These are phyloP conservation scores for Aspergillus sclerotiicarbonarius DNA, from an alignment of 495 filamentous ascomycete species.

Conservation along the genomic window DNA sequence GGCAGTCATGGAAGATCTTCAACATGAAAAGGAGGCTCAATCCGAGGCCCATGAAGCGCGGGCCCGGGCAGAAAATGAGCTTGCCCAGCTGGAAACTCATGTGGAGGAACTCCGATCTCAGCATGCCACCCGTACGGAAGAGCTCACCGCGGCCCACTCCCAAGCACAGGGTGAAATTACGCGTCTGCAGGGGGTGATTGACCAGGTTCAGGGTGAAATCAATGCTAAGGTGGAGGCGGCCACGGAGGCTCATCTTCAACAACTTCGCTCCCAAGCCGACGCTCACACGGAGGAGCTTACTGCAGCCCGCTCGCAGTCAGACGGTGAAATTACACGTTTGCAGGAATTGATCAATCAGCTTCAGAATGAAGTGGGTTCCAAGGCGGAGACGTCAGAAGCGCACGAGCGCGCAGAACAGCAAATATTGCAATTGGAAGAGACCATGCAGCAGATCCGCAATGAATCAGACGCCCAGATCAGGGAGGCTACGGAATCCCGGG, in stretches of 20 bases:
- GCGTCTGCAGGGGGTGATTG: slow-evolving; percentile 20
- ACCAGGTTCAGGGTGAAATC: neutral
- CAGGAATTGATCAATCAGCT: slow-evolving; percentile 26
- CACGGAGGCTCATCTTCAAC: slow-evolving; percentile 12
- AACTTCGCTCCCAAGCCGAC: slow-evolving; percentile 12
- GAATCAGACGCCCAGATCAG: slow-evolving; percentile 34
- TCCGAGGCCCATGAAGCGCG: slow-evolving; percentile 49
- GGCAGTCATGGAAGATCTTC: slow-evolving; percentile 26
- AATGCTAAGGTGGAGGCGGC: neutral
- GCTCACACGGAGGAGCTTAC: slow-evolving; percentile 16
- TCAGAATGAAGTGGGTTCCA: slow-evolving; percentile 10
- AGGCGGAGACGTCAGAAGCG: slow-evolving; percentile 23
- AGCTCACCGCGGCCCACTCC: slow-evolving; percentile 14
- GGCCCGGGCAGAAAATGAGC: slow-evolving; percentile 26
- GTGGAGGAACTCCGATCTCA: slow-evolving; percentile 16
- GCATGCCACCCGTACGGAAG: slow-evolving; percentile 1
- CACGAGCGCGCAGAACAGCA: slow-evolving; percentile 32
- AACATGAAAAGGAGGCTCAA: slow-evolving; percentile 28
- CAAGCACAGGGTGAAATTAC: slow-evolving; percentile 19
- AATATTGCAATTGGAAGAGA: slow-evolving; percentile 35
- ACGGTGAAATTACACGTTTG: slow-evolving; percentile 24
- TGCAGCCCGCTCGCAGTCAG: slow-evolving; percentile 16
- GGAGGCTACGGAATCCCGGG: slow-evolving; percentile 23
- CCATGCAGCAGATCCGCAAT: slow-evolving; percentile 36
- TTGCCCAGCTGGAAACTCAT: slow-evolving; percentile 17